These are phyloP conservation scores for Tuber indicum DNA, from an alignment of 495 filamentous ascomycete species.

Conservation along the genomic window DNA sequence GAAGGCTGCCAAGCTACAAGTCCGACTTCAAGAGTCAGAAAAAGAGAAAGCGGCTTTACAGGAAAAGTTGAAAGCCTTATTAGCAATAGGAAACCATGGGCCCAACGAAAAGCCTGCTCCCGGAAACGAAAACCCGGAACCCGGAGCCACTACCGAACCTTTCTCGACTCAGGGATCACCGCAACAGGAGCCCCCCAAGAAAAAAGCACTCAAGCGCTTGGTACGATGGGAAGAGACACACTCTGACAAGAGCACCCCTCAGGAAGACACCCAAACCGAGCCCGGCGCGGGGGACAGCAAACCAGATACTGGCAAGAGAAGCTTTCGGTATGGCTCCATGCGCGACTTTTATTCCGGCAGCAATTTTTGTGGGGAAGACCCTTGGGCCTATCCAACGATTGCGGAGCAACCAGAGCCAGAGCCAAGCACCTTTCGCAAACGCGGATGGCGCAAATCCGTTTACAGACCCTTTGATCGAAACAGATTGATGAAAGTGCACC, in stretches of 20 bases:
- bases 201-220: constrained; percentile 20
- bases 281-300: not conserved
- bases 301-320: not conserved
- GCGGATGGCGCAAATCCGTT: constrained; percentile 27
- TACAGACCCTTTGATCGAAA: constrained; percentile 20
- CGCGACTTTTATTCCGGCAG: constrained; percentile 31
- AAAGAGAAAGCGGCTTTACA: constrained; percentile 18
- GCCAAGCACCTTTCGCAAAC: constrained; percentile 24
- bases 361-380: constrained; percentile 15
- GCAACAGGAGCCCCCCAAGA: constrained; percentile 16
- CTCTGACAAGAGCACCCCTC: not conserved
- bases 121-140: constrained; percentile 5
- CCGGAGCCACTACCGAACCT: constrained; percentile 9
- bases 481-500: constrained; percentile 35
- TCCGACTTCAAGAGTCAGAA: constrained; percentile 16
- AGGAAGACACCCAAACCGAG: not conserved
- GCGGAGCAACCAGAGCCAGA: constrained; percentile 19
- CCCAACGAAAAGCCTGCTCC: not conserved
- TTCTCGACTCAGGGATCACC: not conserved
- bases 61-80: constrained; percentile 11
- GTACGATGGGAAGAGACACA: constrained; percentile 6
- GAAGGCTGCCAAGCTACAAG: constrained; percentile 16
- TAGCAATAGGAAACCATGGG: not conserved
- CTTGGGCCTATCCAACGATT: constrained; percentile 21
- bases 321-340: constrained; percentile 12